Conservation (phyloP, 768 basidiomycete species). For the Trametes elegans region DNA sequence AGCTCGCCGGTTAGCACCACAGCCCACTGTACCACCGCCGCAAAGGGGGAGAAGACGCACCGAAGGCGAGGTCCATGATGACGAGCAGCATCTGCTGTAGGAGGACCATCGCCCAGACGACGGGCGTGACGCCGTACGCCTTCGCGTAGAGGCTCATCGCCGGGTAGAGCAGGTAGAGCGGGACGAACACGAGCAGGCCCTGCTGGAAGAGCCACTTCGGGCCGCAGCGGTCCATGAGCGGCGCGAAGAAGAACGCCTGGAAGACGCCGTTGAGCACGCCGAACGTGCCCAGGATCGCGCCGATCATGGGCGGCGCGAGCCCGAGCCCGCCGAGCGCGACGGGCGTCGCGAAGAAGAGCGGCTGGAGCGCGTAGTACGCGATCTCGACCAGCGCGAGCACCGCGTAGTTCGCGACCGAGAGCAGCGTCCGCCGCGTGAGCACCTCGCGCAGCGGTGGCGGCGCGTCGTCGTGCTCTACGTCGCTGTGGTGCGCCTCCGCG, state of each 20-base stretch:
- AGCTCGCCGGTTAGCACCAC: neutral
- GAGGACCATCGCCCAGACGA: slow-evolving; percentile 27
- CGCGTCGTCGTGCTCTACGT: neutral
- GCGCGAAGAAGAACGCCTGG: slow-evolving; percentile 38
- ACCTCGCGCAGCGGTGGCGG: slow-evolving; percentile 25
- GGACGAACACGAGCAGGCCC: slow-evolving; percentile 27
- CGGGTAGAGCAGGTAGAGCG: slow-evolving; percentile 30
- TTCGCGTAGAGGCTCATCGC: slow-evolving; percentile 27
- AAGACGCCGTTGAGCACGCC: slow-evolving; percentile 37
- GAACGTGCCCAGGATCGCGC: slow-evolving; percentile 34
- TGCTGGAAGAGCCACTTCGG: slow-evolving; percentile 31
- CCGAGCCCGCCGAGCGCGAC: slow-evolving; percentile 38
- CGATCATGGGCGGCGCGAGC: slow-evolving; percentile 36
- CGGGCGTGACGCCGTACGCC: slow-evolving; percentile 12
- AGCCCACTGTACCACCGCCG: neutral
- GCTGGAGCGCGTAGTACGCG: slow-evolving; percentile 34
- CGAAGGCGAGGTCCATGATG: slow-evolving; percentile 30
- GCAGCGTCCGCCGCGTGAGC: slow-evolving; percentile 31
- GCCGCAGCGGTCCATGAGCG: slow-evolving; percentile 35
- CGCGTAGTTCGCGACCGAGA: slow-evolving; percentile 36
- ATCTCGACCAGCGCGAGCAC: slow-evolving; percentile 39
- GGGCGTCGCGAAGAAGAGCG: slow-evolving; percentile 40
- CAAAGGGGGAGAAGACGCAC: slow-evolving; percentile 18
- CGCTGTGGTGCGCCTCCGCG: neutral
- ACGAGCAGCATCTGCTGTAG: slow-evolving; percentile 27